These are phyloP conservation scores for Globisporangium uncinulatum DNA, from an alignment of 352 stramenopile species.

Conservation along the genomic window DNA sequence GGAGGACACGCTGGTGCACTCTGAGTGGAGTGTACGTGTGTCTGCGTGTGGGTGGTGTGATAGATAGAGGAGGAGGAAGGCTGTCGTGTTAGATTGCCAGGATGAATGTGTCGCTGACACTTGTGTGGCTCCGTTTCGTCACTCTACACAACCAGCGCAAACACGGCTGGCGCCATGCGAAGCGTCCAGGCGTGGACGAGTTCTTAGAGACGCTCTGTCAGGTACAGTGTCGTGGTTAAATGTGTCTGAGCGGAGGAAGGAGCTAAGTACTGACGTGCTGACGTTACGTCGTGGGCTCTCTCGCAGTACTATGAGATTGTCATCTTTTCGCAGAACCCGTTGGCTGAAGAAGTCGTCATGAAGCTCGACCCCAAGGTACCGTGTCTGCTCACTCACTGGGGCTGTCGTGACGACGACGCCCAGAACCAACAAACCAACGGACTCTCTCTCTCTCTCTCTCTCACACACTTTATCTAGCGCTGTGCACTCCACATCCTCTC, in stretches of 20 bases:
- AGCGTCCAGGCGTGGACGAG: conserved; percentile 81
- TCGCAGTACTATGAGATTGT: conserved; percentile 83
- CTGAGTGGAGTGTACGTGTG: conserved; percentile 83
- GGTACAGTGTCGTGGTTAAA: conserved; percentile 11
- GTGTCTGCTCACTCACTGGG: no score
- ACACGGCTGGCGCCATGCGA: conserved; percentile 84
- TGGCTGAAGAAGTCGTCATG: conserved; percentile 71
- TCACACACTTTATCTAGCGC: conserved; percentile 21
- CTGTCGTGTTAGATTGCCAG: neutral
- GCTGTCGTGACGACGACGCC: no score
- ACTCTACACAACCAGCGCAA: conserved; percentile 41
- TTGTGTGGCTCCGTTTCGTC: no score
- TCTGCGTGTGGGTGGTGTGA: neutral
- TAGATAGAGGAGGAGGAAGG: no score
- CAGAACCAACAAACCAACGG: no score
- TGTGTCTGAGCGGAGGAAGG: no score
- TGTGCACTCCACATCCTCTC: conserved; percentile 78
- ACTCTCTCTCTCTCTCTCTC: neutral
- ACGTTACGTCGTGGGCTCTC: neutral
- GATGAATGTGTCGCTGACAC: conserved; percentile 1
- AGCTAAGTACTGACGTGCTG: neutral
- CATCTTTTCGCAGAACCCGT: conserved; percentile 83
- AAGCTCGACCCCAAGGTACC: conserved; percentile 76
- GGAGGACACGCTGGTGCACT: conserved; percentile 85
- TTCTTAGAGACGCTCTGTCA: conserved; percentile 80